Evolutionary conservation across 345 rosid genomes (phyloP).

Genomic region (Citrus sinensis): DNA sequence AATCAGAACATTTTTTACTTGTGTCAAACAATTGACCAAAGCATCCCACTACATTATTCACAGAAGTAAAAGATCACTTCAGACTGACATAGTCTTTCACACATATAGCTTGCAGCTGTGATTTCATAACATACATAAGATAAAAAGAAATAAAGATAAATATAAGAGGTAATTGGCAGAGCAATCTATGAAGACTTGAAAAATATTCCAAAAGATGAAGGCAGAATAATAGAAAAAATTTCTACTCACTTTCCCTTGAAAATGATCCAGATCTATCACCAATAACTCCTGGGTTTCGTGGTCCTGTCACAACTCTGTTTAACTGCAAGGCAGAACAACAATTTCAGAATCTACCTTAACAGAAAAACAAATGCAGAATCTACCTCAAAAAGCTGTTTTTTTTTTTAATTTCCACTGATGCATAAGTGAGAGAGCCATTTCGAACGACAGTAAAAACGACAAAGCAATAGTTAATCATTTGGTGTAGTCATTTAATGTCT

Average conservation of each 20-base stretch:
- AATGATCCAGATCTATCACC: constrained; percentile 96
- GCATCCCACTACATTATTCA: background rate
- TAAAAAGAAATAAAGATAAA: background rate
- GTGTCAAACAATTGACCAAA: background rate
- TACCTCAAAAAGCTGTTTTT: background rate
- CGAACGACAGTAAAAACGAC: background rate
- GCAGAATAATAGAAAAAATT: background rate
- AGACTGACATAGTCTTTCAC: background rate
- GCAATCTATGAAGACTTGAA: background rate
- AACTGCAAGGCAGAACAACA: constrained; percentile 41
- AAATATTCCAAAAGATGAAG: background rate
- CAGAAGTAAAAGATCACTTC: background rate
- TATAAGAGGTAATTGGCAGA: background rate
- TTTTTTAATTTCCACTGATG: background rate
- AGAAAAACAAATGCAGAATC: background rate
- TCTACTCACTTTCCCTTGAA: constrained; percentile 95
- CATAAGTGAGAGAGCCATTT: background rate
- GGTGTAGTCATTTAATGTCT: background rate
- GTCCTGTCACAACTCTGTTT: constrained; percentile 92
- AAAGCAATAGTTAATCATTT: background rate
- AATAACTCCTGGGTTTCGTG: constrained; percentile 87
- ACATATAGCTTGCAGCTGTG: background rate
- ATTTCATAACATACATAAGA: background rate
- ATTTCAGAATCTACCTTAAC: background rate
- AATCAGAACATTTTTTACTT: background rate